These are phyloP conservation scores for Plectranthus barbatus DNA, from an alignment of 257 asterid genomes.

Conservation along the genomic window DNA sequence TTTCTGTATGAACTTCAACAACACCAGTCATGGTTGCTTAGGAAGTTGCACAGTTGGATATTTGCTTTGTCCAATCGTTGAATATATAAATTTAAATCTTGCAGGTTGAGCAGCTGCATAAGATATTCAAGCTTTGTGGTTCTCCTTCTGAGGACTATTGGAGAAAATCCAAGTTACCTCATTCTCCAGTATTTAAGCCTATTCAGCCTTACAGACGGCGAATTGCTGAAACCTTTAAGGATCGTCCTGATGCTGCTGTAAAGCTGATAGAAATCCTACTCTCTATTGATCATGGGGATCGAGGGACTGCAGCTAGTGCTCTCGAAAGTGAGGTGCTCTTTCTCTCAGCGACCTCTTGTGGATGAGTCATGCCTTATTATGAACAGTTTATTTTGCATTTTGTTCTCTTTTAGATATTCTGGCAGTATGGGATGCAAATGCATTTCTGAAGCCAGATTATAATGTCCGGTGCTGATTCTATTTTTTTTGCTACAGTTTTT, in stretches of 20 bases:
- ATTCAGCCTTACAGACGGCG: conserved; percentile 58
- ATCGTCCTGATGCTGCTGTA: conserved; percentile 56
- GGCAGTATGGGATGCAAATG: background rate
- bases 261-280: conserved; percentile 69
- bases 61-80: background rate
- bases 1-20: too few species aligned
- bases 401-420: background rate
- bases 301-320: conserved; percentile 71
- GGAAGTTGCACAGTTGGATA: background rate
- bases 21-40: background rate
- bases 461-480: background rate
- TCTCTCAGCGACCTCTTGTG: background rate
- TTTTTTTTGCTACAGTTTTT: conserved; percentile 46
- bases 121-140: conserved; percentile 86
- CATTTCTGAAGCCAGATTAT: background rate
- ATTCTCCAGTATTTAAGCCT: conserved; percentile 66
- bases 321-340: conserved; percentile 56
- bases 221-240: conserved; percentile 59
- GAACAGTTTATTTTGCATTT: background rate
- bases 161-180: conserved; percentile 60
- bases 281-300: conserved; percentile 62
- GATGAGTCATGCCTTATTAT: background rate
- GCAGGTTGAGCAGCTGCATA: conserved; percentile 88
- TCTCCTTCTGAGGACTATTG: conserved; percentile 89
- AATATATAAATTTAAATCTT: background rate